Evolutionary conservation across 192 early-diverging fungal genomes (phyloP).

Genomic region (Entomortierella chlamydospora): DNA sequence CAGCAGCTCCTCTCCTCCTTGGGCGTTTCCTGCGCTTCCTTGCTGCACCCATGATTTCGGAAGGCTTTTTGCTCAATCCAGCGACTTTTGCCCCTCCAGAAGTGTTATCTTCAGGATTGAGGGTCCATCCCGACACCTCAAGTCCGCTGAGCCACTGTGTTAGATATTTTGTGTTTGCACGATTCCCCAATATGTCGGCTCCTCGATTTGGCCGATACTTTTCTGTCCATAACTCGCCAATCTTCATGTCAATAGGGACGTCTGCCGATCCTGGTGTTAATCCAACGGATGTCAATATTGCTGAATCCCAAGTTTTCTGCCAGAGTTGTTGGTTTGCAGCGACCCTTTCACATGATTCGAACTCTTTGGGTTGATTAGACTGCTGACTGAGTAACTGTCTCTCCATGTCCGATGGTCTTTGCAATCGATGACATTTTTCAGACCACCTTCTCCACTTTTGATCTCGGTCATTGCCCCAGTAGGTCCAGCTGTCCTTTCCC

Average conservation of each 20-base stretch:
- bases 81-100: background rate
- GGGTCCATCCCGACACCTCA: conserved; percentile 44
- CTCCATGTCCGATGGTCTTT: conserved; percentile 15
- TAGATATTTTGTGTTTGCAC: conserved; percentile 38
- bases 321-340: conserved; percentile 23
- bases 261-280: conserved; percentile 11
- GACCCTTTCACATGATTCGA: conserved; percentile 41
- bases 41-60: conserved; percentile 19
- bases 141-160: conserved; percentile 45
- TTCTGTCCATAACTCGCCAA: conserved; percentile 45
- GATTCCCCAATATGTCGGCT: conserved; percentile 35
- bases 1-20: conserved; percentile 21
- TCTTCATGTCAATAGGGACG: conserved; percentile 16
- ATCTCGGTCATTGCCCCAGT: conserved; percentile 27
- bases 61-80: conserved; percentile 9
- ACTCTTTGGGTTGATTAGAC: conserved; percentile 9
- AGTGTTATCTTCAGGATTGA: conserved; percentile 41
- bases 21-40: conserved; percentile 34
- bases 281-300: conserved; percentile 14
- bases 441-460: conserved; percentile 34
- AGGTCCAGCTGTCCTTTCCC: conserved; percentile 34
- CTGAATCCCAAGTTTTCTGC: conserved; percentile 32
- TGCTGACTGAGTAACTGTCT: conserved; percentile 8
- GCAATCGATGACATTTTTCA: conserved; percentile 7
- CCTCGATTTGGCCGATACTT: conserved; percentile 43